Base-by-base conservation (phyloP, 768 basidiomycete species). In the Hydnum rufescens region DNA sequence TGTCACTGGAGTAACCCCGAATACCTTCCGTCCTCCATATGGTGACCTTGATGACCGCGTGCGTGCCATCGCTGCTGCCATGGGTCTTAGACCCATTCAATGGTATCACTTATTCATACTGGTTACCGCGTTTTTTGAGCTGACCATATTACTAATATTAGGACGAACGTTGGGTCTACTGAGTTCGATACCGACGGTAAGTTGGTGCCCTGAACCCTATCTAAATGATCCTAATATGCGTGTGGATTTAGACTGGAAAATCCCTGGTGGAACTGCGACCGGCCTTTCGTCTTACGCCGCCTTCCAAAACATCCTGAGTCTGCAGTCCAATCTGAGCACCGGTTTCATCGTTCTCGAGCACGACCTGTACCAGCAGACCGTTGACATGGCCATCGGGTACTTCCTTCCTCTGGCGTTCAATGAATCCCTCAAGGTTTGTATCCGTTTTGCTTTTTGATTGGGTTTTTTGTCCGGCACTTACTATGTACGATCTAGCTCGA, bases 41-140 rank as follows among this genome's bases (percentile, higher is more conserved):
- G 84, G 85, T 59, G 85, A 88, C 60, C 82, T 87, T 28, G 90
- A 97, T 63, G 82, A 88, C 66, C 87, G 92, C 59, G 89, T 97
- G 44, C 83, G 93, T 56, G 82, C 81, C 36, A 88, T 97, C 63
- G 69, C 79, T 19, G 64, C 86, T 51, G 86, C 88, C 29, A 93
- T 97, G 92, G 88, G 89, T 43, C 67, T 96, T 66, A 69, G 78
- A 6, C 86, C 93, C 26, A 77, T 95, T 61, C 82, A 93, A 63
- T 96, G 92, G 92, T 34, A 29, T 1, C 49, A 28, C 13, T 32
- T 50, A 6, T 50, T 50, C 29, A 34, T 6, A 8, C 6, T 50
- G 28, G 6, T 26, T 50, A 16, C 30, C 16, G 6, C 32, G 49
- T 25, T 16, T 16, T 8, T 31, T 50, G 13, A 32, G 29, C 29